These are phyloP conservation scores for Xylaria sp. DNA, from an alignment of 2,329 filamentous ascomycete genomes.

Conservation along the genomic window DNA sequence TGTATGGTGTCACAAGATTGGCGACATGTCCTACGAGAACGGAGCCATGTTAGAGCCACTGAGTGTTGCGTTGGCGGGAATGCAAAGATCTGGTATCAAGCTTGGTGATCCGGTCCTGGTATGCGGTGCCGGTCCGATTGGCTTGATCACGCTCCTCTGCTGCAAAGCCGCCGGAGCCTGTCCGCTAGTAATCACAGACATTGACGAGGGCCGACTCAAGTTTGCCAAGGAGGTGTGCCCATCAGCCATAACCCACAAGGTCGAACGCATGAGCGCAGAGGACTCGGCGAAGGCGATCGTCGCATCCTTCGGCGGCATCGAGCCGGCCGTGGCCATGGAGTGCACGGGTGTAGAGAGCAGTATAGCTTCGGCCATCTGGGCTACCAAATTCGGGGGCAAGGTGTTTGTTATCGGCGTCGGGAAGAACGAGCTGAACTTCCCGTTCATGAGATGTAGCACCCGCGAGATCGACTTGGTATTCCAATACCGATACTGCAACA, in stretches of 20 bases:
- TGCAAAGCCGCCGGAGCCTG: conserved; percentile 87
- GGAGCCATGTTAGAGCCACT: conserved; percentile 92
- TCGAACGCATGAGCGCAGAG: conserved; percentile 74
- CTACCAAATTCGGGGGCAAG: conserved; percentile 93
- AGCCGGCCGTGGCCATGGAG: conserved; percentile 86
- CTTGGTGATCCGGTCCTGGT: conserved; percentile 90
- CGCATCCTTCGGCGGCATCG: conserved; percentile 77
- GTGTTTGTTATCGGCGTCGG: conserved; percentile 97
- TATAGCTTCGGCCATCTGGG: conserved; percentile 87
- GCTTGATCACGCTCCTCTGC: conserved; percentile 87
- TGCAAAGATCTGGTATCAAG: conserved; percentile 82
- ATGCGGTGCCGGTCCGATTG: conserved; percentile 94
- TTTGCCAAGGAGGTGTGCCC: conserved; percentile 89
- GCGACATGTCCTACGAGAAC: conserved; percentile 89
- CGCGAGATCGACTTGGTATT: conserved; percentile 95
- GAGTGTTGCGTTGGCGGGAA: conserved; percentile 86
- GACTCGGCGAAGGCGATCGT: conserved; percentile 77
- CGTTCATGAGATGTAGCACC: conserved; percentile 92
- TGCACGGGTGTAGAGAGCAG: conserved; percentile 95
- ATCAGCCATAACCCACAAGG: conserved; percentile 81
- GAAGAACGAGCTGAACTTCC: conserved; percentile 93
- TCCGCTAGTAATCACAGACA: conserved; percentile 93
- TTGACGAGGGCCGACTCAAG: conserved; percentile 83
- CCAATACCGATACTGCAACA: conserved; percentile 96
- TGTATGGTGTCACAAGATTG: conserved; percentile 96